phyloP scores from a whole-genome alignment of 345 rosid genomes.

The Sisymbrium irio region DNA sequence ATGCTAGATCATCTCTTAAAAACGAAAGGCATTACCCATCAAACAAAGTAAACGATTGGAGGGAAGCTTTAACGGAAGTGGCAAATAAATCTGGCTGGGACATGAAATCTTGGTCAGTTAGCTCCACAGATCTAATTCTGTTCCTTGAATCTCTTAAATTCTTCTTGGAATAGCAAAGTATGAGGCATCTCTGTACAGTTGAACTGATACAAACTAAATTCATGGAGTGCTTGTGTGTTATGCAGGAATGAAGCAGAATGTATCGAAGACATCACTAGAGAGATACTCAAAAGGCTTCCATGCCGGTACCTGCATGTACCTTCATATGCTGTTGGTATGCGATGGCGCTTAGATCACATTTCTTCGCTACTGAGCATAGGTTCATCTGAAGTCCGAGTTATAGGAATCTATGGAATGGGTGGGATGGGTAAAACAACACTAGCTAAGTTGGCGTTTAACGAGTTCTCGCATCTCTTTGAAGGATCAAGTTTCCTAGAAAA shows the following conservation, averaged over 20 bases:
- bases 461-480: slow-evolving; percentile 34
- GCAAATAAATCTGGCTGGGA: slow-evolving; percentile 11
- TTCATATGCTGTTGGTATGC: slow-evolving; percentile 26
- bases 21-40: neutral
- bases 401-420: slow-evolving; percentile 4
- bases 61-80: slow-evolving; percentile 13
- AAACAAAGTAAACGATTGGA: neutral
- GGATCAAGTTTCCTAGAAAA: slow-evolving; percentile 36
- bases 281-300: neutral
- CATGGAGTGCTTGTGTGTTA: no score
- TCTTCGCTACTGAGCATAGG: neutral
- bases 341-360: neutral
- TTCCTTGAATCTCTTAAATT: no score
- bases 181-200: no score
- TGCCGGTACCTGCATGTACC: neutral
- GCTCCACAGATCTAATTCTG: no score
- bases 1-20: neutral
- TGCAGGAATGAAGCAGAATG: slow-evolving; percentile 1
- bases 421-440: slow-evolving; percentile 12
- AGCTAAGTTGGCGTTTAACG: slow-evolving; percentile 32
- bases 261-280: neutral
- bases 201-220: no score
- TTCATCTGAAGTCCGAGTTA: neutral
- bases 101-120: neutral
- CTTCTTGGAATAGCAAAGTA: no score